Base-by-base conservation (phyloP, 1,139 yeast species). In the Hyphopichia buzzinii region DNA sequence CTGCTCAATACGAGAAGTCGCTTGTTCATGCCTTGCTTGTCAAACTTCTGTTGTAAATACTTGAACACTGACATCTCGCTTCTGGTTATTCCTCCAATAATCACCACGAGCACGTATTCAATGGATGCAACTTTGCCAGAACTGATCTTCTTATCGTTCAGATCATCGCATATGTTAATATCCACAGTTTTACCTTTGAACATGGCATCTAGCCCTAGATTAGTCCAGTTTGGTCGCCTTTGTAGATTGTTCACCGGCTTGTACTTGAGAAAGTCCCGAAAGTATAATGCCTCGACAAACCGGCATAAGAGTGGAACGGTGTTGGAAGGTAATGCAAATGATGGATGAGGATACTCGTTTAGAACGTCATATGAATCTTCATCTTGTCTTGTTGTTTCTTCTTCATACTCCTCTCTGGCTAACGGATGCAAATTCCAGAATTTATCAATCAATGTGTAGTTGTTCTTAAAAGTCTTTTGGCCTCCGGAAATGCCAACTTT, bases 71-170 rank as follows among this genome's bases (percentile, higher is more conserved):
- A 73, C 10, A 86, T 64, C 54, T 87, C 96, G 11, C 88, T 75
- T 52, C 84, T 74, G 0, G 95, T 84, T n/a, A 86, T 64, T 0
- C 96, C 96, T 7, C 96, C 96, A 29, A 87, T 55, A 38, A 76
- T 51, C 22, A 69, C 68, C 3, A 77, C 61, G 22, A 84, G 62
- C 25, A 83, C 71, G 35, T 75, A 76, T 52, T 69, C 67, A 38
- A 34, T 42, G 7, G 25, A 13, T 21, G 14, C 12, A 8, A 13
- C 34, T 17, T 23, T 23, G 13, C 13, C 11, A 5, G n/a, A 4
- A 31, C 31, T 11, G 29, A 33, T 39, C 23, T 39, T 42, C 22
- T 39, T 30, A 12, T 44, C 40, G 36, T 62, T 64, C 52, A 55
- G 60, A 15, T 46, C 50, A 38, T 62, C 64, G 29, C 60, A 56